These are phyloP conservation scores for Abortiporus biennis DNA, from an alignment of 1,284 basidiomycete species.

Conservation along the genomic window DNA sequence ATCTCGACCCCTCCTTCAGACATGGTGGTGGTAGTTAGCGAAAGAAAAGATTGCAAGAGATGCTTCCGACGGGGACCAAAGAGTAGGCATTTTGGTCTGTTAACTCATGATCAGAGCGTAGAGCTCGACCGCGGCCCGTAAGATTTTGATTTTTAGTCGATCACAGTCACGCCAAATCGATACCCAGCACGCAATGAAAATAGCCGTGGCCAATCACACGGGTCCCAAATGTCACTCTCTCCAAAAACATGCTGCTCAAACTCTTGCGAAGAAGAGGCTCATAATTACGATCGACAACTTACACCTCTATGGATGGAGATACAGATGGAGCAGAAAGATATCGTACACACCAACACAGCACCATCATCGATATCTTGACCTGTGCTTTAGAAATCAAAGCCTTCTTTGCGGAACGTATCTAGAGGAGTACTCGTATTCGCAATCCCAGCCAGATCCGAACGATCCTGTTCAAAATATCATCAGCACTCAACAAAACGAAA, in stretches of 20 bases:
- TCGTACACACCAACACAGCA: too few species aligned
- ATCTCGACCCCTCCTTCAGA: constrained; percentile 46
- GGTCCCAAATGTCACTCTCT: background rate
- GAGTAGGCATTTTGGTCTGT: background rate
- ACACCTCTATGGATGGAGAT: too few species aligned
- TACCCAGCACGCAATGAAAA: constrained; percentile 15
- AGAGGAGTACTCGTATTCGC: constrained; percentile 53
- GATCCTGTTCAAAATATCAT: constrained; percentile 37
- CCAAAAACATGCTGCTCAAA: too few species aligned
- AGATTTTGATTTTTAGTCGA: constrained; percentile 7
- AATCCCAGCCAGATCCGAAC: constrained; percentile 56
- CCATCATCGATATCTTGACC: too few species aligned
- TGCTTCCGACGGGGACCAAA: background rate
- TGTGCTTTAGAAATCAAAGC: constrained; percentile 83
- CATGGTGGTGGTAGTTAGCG: constrained; percentile 17
- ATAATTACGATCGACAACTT: too few species aligned
- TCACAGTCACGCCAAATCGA: constrained; percentile 18
- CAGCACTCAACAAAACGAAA: background rate
- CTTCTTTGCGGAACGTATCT: constrained; percentile 68
- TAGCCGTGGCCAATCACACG: constrained; percentile 5
- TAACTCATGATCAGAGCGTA: background rate
- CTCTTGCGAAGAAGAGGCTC: too few species aligned
- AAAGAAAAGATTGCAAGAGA: constrained; percentile 8
- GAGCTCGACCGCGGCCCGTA: constrained; percentile 4
- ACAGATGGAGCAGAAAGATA: too few species aligned